phyloP scores from a whole-genome alignment of 225 moss, liverwort and hornwort species.

The Physcomitrium patens region DNA sequence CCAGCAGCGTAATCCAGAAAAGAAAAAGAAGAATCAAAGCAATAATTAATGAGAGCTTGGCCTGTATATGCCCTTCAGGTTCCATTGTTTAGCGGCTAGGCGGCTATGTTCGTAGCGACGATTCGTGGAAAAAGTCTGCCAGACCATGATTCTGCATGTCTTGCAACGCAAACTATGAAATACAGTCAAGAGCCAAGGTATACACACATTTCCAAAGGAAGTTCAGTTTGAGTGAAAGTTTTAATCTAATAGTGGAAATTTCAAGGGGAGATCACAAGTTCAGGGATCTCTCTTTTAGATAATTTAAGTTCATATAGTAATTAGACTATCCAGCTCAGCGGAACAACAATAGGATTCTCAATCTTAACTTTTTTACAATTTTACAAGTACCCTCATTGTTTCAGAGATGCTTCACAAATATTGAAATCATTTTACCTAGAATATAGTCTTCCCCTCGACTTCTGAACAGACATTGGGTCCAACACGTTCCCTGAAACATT shows the following conservation, averaged over 20 bases:
- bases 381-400: conserved; percentile 30
- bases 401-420: conserved; percentile 44
- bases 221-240: neutral
- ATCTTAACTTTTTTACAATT: neutral
- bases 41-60: neutral
- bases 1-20: neutral
- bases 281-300: neutral
- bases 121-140: neutral
- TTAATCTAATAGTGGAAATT: neutral
- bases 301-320: neutral
- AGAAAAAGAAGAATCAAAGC: neutral
- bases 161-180: neutral
- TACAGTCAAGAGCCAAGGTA: neutral
- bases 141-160: neutral
- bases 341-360: neutral
- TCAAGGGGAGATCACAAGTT: neutral
- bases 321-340: neutral
- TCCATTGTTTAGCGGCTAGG: neutral
- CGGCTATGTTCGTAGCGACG: neutral
- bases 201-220: neutral
- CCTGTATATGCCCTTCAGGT: neutral
- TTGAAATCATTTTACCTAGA: conserved; percentile 47
- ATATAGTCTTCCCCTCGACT: conserved; percentile 52
- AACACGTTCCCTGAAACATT: conserved; percentile 89
- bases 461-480: conserved; percentile 84